Percentiles rank a stretch among this genome's conserved stretches.
Conservation (phyloP, 208 protist species). For the Tritrichomonas foetus region DNA sequence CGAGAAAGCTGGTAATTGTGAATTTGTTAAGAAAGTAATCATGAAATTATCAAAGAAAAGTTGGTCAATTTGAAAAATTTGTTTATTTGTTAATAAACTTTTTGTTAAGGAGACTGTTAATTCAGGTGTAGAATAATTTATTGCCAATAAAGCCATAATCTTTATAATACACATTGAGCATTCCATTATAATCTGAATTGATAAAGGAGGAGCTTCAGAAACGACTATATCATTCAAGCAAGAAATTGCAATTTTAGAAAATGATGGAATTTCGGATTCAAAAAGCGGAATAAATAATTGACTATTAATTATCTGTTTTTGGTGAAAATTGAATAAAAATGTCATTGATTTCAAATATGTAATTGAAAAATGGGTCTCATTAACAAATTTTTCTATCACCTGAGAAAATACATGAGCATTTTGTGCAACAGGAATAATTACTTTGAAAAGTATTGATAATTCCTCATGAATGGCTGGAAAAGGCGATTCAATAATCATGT, state of each 20-base stretch:
- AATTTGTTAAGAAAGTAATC: neutral
- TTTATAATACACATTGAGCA: neutral
- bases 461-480: neutral
- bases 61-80: neutral
- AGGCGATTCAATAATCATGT: neutral
- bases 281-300: neutral
- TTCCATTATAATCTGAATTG: neutral
- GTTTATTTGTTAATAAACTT: neutral
- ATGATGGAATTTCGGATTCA: neutral
- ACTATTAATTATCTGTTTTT: neutral
- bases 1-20: neutral
- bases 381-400: neutral
- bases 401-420: neutral
- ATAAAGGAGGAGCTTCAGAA: neutral
- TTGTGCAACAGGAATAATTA: neutral
- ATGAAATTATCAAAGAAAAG: neutral
- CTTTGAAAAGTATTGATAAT: neutral
- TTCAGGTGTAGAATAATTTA: neutral
- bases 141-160: neutral
- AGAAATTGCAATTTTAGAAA: neutral
- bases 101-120: neutral
- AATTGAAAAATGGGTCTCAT: neutral
- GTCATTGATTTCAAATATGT: neutral
- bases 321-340: neutral
- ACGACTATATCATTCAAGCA: neutral